These are phyloP conservation scores for Bombardia bombarda DNA, from an alignment of 495 filamentous ascomycete genomes.

Conservation along the genomic window DNA sequence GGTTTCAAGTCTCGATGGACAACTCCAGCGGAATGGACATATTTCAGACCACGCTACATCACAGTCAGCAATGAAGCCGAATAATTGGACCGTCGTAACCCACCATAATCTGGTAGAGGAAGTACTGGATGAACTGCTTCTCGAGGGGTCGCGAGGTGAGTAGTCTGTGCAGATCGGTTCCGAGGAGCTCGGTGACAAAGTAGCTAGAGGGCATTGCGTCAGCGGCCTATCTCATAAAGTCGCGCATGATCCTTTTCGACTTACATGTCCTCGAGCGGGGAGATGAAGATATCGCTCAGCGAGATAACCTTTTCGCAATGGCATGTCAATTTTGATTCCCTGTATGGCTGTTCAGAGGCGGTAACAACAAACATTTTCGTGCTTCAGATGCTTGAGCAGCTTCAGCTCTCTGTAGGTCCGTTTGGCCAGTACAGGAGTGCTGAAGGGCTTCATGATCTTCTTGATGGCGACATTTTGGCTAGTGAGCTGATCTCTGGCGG, in stretches of 20 bases:
- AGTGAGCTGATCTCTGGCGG: constrained; percentile 94
- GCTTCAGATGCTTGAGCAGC: constrained; percentile 88
- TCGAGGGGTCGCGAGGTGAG: constrained; percentile 92
- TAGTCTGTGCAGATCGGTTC: constrained; percentile 91
- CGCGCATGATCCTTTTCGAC: constrained; percentile 14
- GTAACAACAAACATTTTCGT: constrained; percentile 73
- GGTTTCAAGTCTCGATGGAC: constrained; percentile 97
- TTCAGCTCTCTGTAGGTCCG: constrained; percentile 96
- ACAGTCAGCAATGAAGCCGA: constrained; percentile 22
- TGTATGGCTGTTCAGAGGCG: background rate
- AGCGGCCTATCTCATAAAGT: constrained; percentile 7
- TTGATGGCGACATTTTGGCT: constrained; percentile 93
- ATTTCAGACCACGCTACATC: constrained; percentile 86
- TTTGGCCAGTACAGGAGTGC: constrained; percentile 94
- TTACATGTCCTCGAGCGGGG: constrained; percentile 96
- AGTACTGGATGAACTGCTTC: constrained; percentile 99
- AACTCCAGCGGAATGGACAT: constrained; percentile 96
- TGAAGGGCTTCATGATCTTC: constrained; percentile 99
- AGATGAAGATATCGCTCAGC: constrained; percentile 98
- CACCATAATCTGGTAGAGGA: constrained; percentile 97
- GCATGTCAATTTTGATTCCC: constrained; percentile 7
- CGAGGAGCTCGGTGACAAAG: constrained; percentile 95
- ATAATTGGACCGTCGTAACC: constrained; percentile 13
- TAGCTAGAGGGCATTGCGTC: constrained; percentile 52
- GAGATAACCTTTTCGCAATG: constrained; percentile 75